Evolutionary conservation across 257 asterid species (phyloP).

Genomic region (Petrea volubilis): DNA sequence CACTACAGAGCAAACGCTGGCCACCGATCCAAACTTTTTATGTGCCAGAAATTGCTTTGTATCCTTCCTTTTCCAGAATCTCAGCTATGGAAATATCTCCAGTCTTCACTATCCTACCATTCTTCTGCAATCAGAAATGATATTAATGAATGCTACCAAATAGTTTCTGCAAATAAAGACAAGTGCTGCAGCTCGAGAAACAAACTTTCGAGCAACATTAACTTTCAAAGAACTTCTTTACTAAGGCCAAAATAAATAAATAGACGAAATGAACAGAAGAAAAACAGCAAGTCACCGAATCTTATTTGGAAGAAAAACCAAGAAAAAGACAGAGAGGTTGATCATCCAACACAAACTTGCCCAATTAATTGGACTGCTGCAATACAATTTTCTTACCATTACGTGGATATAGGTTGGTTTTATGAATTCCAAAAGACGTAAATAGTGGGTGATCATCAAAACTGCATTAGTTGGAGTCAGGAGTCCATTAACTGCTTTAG

Average conservation of each 20-base stretch:
- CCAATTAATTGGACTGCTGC: background rate
- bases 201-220: too few species aligned
- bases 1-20: background rate
- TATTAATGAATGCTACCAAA: conserved; percentile 2
- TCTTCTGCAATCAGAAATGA: conserved; percentile 54
- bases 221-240: background rate
- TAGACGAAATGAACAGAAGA: background rate
- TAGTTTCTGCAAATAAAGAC: too few species aligned
- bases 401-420: conserved; percentile 79
- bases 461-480: conserved; percentile 69
- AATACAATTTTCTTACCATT: conserved; percentile 65
- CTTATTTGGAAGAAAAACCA: background rate
- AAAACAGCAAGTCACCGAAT: background rate
- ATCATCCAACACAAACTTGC: background rate
- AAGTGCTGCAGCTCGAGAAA: too few species aligned
- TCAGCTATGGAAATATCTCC: conserved; percentile 84
- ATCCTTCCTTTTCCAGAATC: conserved; percentile 75
- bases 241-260: background rate
- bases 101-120: conserved; percentile 83
- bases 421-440: conserved; percentile 84
- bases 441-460: conserved; percentile 93
- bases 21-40: conserved; percentile 5
- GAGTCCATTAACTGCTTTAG: conserved; percentile 81
- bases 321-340: background rate
- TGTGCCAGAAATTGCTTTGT: conserved; percentile 61